phyloP scores from a whole-genome alignment of 2,329 filamentous ascomycete species.

The Stylonectria norvegica region DNA sequence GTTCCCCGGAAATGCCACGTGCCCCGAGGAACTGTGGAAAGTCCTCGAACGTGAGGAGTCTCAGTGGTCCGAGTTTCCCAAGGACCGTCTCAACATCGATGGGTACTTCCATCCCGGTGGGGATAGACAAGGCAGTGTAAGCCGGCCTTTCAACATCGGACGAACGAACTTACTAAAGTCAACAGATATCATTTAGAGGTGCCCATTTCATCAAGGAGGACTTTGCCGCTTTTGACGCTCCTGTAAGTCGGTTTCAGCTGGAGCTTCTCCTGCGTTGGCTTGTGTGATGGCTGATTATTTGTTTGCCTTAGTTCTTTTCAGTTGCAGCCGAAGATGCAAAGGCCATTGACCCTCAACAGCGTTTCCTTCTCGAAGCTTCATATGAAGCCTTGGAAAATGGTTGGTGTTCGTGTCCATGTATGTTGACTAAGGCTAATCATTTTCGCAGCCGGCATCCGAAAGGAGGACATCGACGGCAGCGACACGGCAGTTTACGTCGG shows the following conservation, averaged over 20 bases:
- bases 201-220: conserved; percentile 50
- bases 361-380: conserved; percentile 48
- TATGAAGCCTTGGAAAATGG: conserved; percentile 52
- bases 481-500: conserved; percentile 49
- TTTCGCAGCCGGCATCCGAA: conserved; percentile 41
- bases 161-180: conserved; percentile 7
- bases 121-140: conserved; percentile 46
- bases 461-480: conserved; percentile 42
- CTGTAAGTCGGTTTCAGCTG: conserved; percentile 33
- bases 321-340: conserved; percentile 48
- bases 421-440: background rate
- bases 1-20: conserved; percentile 48
- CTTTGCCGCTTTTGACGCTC: conserved; percentile 46
- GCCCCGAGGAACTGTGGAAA: conserved; percentile 46
- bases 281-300: no score
- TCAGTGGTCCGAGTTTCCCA: conserved; percentile 49
- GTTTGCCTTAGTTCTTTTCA: conserved; percentile 45
- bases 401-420: conserved; percentile 20
- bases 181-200: conserved; percentile 45
- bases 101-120: conserved; percentile 54
- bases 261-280: background rate
- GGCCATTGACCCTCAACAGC: conserved; percentile 52
- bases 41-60: conserved; percentile 42
- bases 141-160: conserved; percentile 12
- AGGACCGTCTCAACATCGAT: conserved; percentile 47